phyloP scores from a whole-genome alignment of 2,329 filamentous ascomycete genomes.

The Hymenoscyphus linearis region DNA sequence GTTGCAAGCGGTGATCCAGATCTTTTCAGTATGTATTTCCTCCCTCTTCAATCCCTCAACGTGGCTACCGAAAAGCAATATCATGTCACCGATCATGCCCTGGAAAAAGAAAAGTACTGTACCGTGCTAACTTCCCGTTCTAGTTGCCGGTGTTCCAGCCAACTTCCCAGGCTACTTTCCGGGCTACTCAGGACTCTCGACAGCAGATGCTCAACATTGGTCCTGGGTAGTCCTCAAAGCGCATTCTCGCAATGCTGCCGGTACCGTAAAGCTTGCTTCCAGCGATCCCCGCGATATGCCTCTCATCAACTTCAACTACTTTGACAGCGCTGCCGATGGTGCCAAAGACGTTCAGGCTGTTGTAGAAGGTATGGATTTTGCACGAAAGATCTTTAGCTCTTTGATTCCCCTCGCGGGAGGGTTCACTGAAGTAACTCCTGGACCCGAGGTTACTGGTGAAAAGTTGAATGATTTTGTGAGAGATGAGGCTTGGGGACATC shows the following conservation, averaged over 20 bases:
- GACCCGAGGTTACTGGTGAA: constrained; percentile 36
- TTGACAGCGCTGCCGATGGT: constrained; percentile 38
- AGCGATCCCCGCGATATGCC: constrained; percentile 60
- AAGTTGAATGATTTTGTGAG: constrained; percentile 43
- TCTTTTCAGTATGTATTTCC: background rate
- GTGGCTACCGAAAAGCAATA: too few relatives aligned
- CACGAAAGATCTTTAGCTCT: constrained; percentile 34
- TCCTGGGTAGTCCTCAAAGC: constrained; percentile 47
- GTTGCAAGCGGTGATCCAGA: constrained; percentile 36
- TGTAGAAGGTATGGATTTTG: constrained; percentile 15
- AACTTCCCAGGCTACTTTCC: constrained; percentile 40
- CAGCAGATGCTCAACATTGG: constrained; percentile 37
- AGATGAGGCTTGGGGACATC: constrained; percentile 46
- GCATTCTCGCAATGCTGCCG: constrained; percentile 56
- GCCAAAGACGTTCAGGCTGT: constrained; percentile 20
- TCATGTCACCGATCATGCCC: too few relatives aligned
- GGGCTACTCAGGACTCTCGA: constrained; percentile 32
- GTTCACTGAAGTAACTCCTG: constrained; percentile 41
- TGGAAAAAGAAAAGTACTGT: too few relatives aligned
- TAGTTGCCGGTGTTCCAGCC: constrained; percentile 30
- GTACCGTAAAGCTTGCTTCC: constrained; percentile 55
- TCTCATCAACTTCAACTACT: constrained; percentile 58
- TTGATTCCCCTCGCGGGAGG: constrained; percentile 38
- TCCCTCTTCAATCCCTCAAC: too few relatives aligned
- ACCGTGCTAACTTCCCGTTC: constrained; percentile 15